Evolutionary conservation across 2,329 filamentous ascomycete genomes (phyloP), one percentile per base, ranked within the genome.

Genomic region (Aspergillus felis): DNA sequence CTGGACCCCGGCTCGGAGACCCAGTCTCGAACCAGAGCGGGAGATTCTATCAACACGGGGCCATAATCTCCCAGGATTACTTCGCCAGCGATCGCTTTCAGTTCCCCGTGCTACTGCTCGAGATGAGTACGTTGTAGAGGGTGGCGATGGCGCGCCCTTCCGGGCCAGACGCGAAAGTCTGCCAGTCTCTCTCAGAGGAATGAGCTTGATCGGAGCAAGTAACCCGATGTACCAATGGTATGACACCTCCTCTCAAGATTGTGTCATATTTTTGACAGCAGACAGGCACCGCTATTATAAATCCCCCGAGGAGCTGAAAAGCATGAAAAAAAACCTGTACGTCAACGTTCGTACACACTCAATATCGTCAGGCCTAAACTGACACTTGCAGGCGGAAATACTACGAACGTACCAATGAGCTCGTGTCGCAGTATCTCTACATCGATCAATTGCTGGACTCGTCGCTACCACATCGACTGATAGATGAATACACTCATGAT

Each of bases 391-490:
- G 85, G 59, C 89, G 92, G 50, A 71, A 87, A 68, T 97, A 96
- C 77, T 96, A 97, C 70, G 88, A 95, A 78, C 86, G 90, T 47
- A 93, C 87, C 70, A 97, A 97, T 76, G 87, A 87, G 64, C 81
- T 97, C 47, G 86, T 97, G 58, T 90, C 94, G 72, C 89, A 96
- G 71, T 97, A 97, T 72, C 81, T 95, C 61, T 97, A 95, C 72
- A 96, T 97, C 66, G 93, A 97, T 75, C 85, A 88, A 53, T 80
- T 97, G 56, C 82, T 97, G 60, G 92, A 96, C 75, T 96, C 91
- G 8, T 92, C 91, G 29, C 84, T 96, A n/a, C 92, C 92, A 1
- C 92, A 96, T 69, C 88, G 93, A 66, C 80, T 97, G 48, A 86
- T 97, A 57, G 92, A 95, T 69, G 92, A 97, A 74, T 97, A 96